Evolutionary conservation across 495 filamentous ascomycete genomes (phyloP).

Genomic region (Entonaema liquescens): DNA sequence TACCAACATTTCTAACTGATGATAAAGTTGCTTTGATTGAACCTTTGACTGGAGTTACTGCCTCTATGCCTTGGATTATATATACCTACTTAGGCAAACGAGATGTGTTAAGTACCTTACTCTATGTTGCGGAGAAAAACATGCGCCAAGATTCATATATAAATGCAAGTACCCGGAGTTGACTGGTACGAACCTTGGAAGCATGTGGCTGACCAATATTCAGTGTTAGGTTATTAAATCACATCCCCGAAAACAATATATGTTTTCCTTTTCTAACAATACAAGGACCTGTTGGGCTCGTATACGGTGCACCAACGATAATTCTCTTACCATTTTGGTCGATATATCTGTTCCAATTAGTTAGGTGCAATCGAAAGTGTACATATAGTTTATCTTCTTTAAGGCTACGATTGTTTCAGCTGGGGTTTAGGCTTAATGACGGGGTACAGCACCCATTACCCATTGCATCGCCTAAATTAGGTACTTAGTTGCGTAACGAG

Average conservation of each 20-base stretch:
- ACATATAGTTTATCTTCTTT: background rate
- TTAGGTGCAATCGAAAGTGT: conserved; percentile 1
- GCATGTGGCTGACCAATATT: background rate
- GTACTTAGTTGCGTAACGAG: conserved; percentile 11
- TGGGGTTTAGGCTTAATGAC: conserved; percentile 27
- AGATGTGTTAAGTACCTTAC: too few relatives aligned
- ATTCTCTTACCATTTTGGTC: background rate
- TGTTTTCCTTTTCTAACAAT: background rate
- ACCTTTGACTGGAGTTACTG: background rate
- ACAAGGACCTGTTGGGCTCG: background rate
- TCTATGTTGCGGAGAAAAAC: conserved; percentile 20
- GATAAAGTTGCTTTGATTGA: conserved; percentile 27
- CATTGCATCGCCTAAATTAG: conserved; percentile 28
- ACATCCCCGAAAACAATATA: background rate
- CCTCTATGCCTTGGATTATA: background rate
- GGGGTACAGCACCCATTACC: conserved; percentile 5
- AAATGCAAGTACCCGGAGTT: background rate
- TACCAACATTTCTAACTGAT: conserved; percentile 16
- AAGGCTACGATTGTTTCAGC: conserved; percentile 29
- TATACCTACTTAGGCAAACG: too few relatives aligned
- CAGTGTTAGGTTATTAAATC: background rate
- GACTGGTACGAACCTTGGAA: too few relatives aligned
- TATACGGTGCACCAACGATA: background rate
- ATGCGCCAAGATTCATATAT: background rate
- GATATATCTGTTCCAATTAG: conserved; percentile 2